Evolutionary conservation across 306 rosid species (phyloP).

Genomic region (Casuarina equisetifolia): DNA sequence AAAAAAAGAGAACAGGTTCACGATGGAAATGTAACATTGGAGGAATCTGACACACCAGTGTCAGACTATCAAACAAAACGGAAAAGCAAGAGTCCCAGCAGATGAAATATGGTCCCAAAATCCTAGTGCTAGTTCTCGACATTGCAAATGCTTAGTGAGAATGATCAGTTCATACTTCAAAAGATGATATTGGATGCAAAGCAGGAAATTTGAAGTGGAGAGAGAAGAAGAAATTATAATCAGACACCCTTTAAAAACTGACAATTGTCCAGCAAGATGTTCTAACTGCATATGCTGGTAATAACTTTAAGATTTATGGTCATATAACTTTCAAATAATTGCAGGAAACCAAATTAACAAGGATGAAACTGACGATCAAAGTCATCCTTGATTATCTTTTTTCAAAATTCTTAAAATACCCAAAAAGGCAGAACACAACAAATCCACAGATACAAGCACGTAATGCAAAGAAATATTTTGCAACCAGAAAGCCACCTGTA

Average conservation of each 20-base stretch:
- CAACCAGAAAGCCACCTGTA: not conserved
- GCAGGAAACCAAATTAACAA: not conserved
- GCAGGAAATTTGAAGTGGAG: not conserved
- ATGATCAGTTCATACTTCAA: not conserved
- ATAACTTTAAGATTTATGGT: not conserved
- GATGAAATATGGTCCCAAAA: constrained; percentile 10
- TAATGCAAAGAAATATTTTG: not conserved
- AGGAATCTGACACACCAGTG: not conserved
- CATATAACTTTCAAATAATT: not conserved
- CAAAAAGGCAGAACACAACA: not conserved
- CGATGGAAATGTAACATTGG: not conserved
- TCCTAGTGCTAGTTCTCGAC: not conserved
- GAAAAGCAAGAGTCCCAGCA: not conserved
- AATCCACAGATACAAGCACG: not conserved
- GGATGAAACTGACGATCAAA: not conserved
- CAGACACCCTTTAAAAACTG: not conserved
- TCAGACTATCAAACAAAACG: not conserved
- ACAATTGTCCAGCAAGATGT: not conserved
- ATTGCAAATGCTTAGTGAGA: not conserved
- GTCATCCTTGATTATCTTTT: not conserved
- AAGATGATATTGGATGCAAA: not conserved
- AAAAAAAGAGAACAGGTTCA: not conserved
- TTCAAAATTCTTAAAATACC: not conserved
- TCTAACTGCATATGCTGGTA: not conserved
- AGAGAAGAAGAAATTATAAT: not conserved